These are phyloP conservation scores for Marchantia paleacea DNA, from an alignment of 225 moss, liverwort and hornwort species.

Conservation along the genomic window DNA sequence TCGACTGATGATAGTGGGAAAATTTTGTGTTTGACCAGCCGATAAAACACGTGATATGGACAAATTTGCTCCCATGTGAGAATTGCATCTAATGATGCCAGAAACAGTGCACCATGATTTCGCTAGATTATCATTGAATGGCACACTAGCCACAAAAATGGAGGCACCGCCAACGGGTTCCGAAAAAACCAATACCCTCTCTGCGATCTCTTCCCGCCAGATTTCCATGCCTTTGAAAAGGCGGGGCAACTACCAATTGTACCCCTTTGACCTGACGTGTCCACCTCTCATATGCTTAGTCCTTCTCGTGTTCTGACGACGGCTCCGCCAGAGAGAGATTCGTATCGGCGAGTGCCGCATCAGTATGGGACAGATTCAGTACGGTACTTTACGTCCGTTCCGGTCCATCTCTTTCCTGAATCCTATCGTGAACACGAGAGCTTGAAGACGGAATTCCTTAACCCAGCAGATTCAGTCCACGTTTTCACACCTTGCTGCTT, in stretches of 20 bases:
- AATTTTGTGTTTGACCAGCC: background rate
- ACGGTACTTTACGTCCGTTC: background rate
- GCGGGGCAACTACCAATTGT: constrained; percentile 6
- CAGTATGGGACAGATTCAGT: background rate
- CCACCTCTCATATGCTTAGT: background rate
- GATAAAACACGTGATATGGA: background rate
- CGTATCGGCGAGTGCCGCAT: constrained; percentile 3
- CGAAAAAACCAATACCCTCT: background rate
- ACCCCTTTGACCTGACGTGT: constrained; percentile 11
- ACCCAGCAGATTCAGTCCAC: too few relatives aligned
- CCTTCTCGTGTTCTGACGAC: background rate
- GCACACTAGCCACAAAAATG: background rate
- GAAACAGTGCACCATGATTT: background rate
- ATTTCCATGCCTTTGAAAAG: constrained; percentile 25
- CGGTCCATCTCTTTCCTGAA: background rate
- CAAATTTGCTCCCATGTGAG: background rate
- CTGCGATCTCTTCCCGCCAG: background rate
- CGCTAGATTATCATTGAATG: background rate
- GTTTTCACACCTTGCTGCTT: too few relatives aligned
- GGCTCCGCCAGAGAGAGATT: constrained; percentile 16
- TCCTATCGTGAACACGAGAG: too few relatives aligned
- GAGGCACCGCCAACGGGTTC: constrained; percentile 3
- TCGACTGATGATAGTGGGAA: background rate
- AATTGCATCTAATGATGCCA: background rate
- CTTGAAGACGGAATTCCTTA: too few relatives aligned